Conservation (phyloP, 805 yeast genomes). For the Zygoascus bituminiphila region DNA sequence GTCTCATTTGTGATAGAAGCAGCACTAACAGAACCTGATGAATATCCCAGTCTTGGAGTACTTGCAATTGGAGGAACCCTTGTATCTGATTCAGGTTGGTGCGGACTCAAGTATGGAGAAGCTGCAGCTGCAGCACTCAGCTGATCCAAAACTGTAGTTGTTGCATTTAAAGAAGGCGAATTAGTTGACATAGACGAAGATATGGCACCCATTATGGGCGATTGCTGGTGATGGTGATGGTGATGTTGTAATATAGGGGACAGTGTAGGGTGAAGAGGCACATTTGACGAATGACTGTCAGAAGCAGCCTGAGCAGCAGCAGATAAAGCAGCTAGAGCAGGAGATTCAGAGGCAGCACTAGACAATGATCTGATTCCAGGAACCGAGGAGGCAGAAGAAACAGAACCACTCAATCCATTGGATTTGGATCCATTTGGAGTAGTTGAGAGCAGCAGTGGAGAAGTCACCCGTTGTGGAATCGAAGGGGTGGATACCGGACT, state of each 20-base stretch:
- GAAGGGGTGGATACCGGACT: not conserved
- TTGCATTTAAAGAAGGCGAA: not conserved
- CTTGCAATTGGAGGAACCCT: slow-evolving; percentile 5
- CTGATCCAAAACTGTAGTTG: slow-evolving; percentile 16
- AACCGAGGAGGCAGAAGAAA: slow-evolving; percentile 1
- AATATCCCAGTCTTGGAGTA: not conserved
- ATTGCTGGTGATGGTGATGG: not conserved
- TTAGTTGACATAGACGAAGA: not conserved
- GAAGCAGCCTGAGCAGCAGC: slow-evolving; percentile 2
- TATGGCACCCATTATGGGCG: not conserved
- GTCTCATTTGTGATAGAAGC: not conserved
- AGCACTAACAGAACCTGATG: not conserved
- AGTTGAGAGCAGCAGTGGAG: slow-evolving; percentile 10
- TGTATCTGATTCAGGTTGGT: slow-evolving; percentile 15
- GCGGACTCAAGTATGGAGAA: slow-evolving; percentile 17
- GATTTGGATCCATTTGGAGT: not conserved
- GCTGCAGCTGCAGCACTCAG: slow-evolving; percentile 16
- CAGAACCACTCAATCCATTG: not conserved
- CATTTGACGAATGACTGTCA: not conserved
- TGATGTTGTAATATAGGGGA: not conserved
- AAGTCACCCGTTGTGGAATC: slow-evolving; percentile 4
- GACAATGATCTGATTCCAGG: not conserved
- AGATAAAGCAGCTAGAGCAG: slow-evolving; percentile 1
- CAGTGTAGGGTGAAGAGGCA: not conserved
- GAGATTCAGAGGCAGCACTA: not conserved